These are phyloP conservation scores for Jacaranda copaia DNA, from an alignment of 257 asterid genomes.

Conservation along the genomic window DNA sequence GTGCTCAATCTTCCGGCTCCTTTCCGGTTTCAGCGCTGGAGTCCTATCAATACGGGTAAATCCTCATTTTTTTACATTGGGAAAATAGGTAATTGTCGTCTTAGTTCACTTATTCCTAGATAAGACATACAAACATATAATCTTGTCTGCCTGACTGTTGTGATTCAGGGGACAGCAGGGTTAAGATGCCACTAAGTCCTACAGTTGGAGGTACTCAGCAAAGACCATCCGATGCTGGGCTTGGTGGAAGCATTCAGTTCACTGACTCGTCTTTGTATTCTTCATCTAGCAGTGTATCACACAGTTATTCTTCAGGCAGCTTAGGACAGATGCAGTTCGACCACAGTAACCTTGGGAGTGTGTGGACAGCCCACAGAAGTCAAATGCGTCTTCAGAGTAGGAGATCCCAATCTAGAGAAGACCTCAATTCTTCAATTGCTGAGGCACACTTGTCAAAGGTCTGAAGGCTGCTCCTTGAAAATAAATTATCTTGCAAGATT, in stretches of 20 bases:
- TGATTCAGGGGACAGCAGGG: constrained; percentile 78
- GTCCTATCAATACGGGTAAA: constrained; percentile 84
- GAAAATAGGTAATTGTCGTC: no score
- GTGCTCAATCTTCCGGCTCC: constrained; percentile 75
- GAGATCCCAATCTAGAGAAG: constrained; percentile 95
- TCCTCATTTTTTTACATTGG: neutral
- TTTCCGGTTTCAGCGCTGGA: constrained; percentile 87
- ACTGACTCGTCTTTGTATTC: constrained; percentile 66
- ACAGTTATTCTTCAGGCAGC: constrained; percentile 90
- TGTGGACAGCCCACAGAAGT: constrained; percentile 73
- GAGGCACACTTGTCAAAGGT: constrained; percentile 67
- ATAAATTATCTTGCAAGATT: constrained; percentile 29
- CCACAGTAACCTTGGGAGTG: constrained; percentile 53
- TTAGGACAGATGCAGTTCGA: constrained; percentile 83
- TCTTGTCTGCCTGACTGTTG: constrained; percentile 15
- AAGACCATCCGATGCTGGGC: constrained; percentile 61
- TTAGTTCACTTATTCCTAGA: neutral
- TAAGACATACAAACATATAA: neutral
- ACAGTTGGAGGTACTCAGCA: constrained; percentile 64
- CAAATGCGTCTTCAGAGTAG: constrained; percentile 85
- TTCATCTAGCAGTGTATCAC: constrained; percentile 78
- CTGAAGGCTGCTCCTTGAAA: constrained; percentile 28
- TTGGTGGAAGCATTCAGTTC: constrained; percentile 62
- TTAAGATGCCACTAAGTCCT: constrained; percentile 93
- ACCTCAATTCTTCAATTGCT: constrained; percentile 72